Evolutionary conservation across 2,329 filamentous ascomycete species (phyloP).

Genomic region (Aspergillus unguis): DNA sequence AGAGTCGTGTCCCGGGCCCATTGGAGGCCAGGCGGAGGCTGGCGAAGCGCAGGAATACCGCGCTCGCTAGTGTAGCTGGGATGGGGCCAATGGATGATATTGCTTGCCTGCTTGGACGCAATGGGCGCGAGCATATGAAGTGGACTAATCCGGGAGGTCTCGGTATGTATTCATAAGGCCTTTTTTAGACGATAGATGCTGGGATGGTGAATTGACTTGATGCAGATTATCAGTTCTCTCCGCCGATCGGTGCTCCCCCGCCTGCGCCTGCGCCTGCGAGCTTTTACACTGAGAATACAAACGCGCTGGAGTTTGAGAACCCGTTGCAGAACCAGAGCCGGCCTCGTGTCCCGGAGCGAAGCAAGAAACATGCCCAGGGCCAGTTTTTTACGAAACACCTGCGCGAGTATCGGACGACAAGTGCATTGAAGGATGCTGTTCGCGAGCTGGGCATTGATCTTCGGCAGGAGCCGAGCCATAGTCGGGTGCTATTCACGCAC

Average conservation of each 20-base stretch:
- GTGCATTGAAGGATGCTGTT: slow-evolving; percentile 29
- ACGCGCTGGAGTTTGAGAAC: slow-evolving; percentile 10
- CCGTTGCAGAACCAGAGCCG: background rate
- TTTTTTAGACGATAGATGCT: background rate
- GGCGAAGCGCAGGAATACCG: slow-evolving; percentile 55
- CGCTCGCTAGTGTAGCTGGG: slow-evolving; percentile 38
- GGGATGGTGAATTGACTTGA: slow-evolving; percentile 1
- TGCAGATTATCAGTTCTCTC: slow-evolving; percentile 21
- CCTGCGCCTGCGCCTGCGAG: slow-evolving; percentile 16
- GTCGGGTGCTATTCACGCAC: slow-evolving; percentile 34
- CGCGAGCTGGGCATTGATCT: slow-evolving; percentile 32
- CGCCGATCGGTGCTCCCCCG: slow-evolving; percentile 7
- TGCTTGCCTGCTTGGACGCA: slow-evolving; percentile 40
- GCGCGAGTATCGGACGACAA: slow-evolving; percentile 20
- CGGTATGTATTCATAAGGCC: background rate
- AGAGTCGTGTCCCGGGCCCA: slow-evolving; percentile 60
- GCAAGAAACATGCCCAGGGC: slow-evolving; percentile 7
- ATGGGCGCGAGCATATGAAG: slow-evolving; percentile 39
- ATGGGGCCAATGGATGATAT: slow-evolving; percentile 35
- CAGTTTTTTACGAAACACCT: slow-evolving; percentile 21
- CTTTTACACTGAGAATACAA: slow-evolving; percentile 22
- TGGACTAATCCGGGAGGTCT: slow-evolving; percentile 24
- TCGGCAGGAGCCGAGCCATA: slow-evolving; percentile 33
- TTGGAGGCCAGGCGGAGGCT: slow-evolving; percentile 58
- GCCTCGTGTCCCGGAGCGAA: background rate